phyloP scores from a whole-genome alignment of 371 early-diverging fungal genomes.

The Astathelohania contejeani region DNA sequence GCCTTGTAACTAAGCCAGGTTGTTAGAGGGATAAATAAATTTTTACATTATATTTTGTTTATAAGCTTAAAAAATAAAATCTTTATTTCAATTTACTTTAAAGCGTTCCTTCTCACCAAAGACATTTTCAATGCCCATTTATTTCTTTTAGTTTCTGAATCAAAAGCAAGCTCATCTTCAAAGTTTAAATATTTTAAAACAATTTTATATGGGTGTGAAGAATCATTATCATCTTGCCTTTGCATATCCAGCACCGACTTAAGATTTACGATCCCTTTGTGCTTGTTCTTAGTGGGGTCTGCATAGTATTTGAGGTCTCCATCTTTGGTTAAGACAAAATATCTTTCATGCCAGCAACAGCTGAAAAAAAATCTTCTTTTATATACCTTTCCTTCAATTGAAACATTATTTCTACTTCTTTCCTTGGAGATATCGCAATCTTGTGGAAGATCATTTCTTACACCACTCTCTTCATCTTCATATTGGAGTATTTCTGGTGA shows the following conservation, averaged over 20 bases:
- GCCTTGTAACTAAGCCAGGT: slow-evolving; percentile 9
- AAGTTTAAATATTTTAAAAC: slow-evolving; percentile 1
- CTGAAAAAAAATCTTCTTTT: slow-evolving; percentile 38
- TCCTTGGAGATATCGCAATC: slow-evolving; percentile 25
- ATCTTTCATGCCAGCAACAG: slow-evolving; percentile 45
- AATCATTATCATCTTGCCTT: not conserved
- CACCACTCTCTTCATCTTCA: not conserved
- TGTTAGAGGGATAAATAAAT: not conserved
- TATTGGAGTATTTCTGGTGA: slow-evolving; percentile 3
- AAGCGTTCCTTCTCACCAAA: not conserved
- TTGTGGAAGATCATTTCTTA: slow-evolving; percentile 4
- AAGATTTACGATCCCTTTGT: slow-evolving; percentile 29
- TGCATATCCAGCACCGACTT: not conserved
- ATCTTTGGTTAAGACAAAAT: slow-evolving; percentile 36
- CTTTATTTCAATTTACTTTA: slow-evolving; percentile 1
- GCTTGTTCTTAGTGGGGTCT: slow-evolving; percentile 11
- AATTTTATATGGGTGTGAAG: slow-evolving; percentile 26
- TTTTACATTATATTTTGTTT: not conserved
- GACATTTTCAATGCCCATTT: slow-evolving; percentile 28
- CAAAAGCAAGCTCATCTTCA: slow-evolving; percentile 25
- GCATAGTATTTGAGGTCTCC: slow-evolving; percentile 37
- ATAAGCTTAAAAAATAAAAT: not conserved
- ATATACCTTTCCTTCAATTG: slow-evolving; percentile 28
- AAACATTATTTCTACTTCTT: slow-evolving; percentile 17
- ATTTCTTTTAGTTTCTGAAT: slow-evolving; percentile 25